Conservation (phyloP, 2,329 filamentous ascomycete species). For the Epichloe amarillans region DNA sequence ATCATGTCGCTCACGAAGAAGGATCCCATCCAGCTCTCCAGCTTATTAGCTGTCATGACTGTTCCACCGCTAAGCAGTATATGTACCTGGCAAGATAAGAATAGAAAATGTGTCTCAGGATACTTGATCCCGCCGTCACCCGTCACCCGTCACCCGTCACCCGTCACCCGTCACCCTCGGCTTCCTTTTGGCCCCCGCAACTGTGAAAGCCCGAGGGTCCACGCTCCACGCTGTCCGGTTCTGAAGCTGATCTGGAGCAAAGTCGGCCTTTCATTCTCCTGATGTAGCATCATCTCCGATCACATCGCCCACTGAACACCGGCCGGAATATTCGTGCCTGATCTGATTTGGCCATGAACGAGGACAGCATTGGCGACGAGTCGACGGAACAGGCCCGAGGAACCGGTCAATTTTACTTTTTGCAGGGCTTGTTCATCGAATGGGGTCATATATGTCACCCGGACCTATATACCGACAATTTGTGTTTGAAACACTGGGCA, state of each 20-base stretch:
- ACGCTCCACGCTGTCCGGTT: background rate
- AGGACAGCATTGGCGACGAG: background rate
- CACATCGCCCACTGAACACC: background rate
- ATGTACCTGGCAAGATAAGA: too few species aligned
- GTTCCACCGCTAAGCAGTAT: too few species aligned
- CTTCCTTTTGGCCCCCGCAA: background rate
- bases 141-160: too few species aligned
- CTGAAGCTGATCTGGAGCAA: background rate
- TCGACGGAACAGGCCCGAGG: background rate
- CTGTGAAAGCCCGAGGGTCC: constrained; percentile 2
- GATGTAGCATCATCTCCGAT: constrained; percentile 11
- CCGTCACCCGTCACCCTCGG: background rate
- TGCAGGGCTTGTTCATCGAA: too few species aligned
- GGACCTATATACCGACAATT: too few species aligned
- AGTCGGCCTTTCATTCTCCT: constrained; percentile 8
- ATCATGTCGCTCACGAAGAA: too few species aligned
- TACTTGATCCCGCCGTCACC: too few species aligned
- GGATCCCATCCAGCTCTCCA: too few species aligned
- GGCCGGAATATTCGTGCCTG: background rate
- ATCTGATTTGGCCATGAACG: constrained; percentile 6
- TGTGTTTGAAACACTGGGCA: too few species aligned
- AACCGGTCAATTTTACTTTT: background rate
- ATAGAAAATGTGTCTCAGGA: too few species aligned
- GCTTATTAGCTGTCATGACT: too few species aligned
- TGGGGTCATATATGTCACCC: too few species aligned